phyloP scores from a whole-genome alignment of 768 basidiomycete species.

The Termitomyces sp. region DNA sequence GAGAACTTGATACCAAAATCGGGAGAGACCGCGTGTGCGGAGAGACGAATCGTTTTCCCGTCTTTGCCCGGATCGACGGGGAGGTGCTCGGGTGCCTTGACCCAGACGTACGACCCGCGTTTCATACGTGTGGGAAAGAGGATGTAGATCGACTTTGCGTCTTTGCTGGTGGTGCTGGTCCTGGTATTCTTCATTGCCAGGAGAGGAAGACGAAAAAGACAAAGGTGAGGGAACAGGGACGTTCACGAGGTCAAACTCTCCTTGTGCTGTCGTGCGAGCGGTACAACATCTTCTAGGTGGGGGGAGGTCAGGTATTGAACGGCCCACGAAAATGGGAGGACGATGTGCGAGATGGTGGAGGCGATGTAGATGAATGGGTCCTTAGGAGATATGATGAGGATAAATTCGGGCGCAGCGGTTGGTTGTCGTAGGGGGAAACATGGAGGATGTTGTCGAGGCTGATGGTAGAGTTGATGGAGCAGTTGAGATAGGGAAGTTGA shows the following conservation, averaged over 20 bases:
- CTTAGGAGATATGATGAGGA: conserved; percentile 89
- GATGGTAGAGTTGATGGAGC: conserved; percentile 19
- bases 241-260: conserved; percentile 42
- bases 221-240: background rate
- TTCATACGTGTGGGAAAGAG: no score
- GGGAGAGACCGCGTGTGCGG: no score
- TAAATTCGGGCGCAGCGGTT: conserved; percentile 70
- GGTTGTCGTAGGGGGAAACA: conserved; percentile 31
- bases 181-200: no score
- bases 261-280: conserved; percentile 88
- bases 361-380: conserved; percentile 91
- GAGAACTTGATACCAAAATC: no score
- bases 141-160: no score
- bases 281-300: conserved; percentile 89
- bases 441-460: no score
- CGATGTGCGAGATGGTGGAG: conserved; percentile 68
- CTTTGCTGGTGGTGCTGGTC: no score
- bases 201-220: no score
- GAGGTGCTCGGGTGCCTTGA: no score
- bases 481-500: conserved; percentile 46
- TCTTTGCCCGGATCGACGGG: no score
- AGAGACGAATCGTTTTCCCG: no score
- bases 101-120: no score
- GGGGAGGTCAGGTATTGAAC: conserved; percentile 76
- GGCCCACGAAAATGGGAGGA: conserved; percentile 83